These are phyloP conservation scores for Colletotrichum musicola DNA, from an alignment of 2,329 filamentous ascomycete genomes.

Conservation along the genomic window DNA sequence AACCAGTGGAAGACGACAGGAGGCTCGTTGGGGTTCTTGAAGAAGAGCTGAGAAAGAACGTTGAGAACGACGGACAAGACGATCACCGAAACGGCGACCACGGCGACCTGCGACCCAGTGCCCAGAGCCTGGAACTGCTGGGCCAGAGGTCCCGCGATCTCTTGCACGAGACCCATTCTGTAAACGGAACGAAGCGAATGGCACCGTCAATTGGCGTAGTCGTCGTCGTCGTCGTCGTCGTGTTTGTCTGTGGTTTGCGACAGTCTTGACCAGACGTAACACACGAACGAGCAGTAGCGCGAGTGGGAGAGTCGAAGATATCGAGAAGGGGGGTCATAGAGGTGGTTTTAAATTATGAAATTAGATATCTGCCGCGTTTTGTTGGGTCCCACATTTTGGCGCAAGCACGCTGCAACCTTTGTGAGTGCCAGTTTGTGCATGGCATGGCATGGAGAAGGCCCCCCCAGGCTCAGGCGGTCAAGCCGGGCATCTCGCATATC, in stretches of 20 bases:
- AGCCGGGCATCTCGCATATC: conserved; percentile 16
- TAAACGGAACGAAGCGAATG: not conserved
- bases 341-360: conserved; percentile 39
- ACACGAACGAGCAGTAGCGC: conserved; percentile 20
- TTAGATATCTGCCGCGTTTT: conserved; percentile 38
- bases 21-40: conserved; percentile 85
- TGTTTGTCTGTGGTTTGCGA: conserved; percentile 3
- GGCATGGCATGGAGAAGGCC: not conserved
- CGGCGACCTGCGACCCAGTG: conserved; percentile 60
- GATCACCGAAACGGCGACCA: conserved; percentile 59
- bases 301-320: conserved; percentile 8
- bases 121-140: conserved; percentile 64
- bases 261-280: conserved; percentile 16
- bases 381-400: conserved; percentile 36
- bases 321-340: conserved; percentile 24
- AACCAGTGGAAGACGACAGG: conserved; percentile 86
- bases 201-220: conserved; percentile 15
- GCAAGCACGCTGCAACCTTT: conserved; percentile 7
- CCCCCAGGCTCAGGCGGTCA: conserved; percentile 29
- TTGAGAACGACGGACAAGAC: conserved; percentile 78
- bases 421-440: not conserved
- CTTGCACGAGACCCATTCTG: conserved; percentile 68
- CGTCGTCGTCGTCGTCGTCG: conserved; percentile 4
- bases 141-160: conserved; percentile 63
- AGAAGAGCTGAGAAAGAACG: conserved; percentile 81